Conservation (phyloP, 257 asterid species). For the Ophiorrhiza pumila region DNA sequence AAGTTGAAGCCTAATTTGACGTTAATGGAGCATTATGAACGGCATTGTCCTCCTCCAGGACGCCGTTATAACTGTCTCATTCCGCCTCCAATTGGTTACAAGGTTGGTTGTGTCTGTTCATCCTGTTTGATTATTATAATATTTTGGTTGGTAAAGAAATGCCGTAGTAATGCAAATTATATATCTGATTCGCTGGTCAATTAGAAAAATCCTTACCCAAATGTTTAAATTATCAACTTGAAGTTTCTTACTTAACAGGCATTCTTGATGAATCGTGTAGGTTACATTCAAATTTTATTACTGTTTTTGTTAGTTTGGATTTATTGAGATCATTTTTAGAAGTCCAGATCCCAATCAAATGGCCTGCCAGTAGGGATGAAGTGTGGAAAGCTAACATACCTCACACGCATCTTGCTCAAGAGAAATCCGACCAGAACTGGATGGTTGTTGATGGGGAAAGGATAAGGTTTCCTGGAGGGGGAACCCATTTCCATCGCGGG, state of each 20-base stretch:
- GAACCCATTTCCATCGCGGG: slow-evolving; percentile 90
- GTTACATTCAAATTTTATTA: slow-evolving; percentile 7
- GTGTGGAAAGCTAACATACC: slow-evolving; percentile 98
- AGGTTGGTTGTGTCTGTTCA: slow-evolving; percentile 46
- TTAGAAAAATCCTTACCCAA: neutral
- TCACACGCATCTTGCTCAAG: slow-evolving; percentile 86
- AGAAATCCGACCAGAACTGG: slow-evolving; percentile 92
- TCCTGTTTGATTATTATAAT: neutral
- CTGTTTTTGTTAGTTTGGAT: slow-evolving; percentile 43
- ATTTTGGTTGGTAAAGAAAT: neutral
- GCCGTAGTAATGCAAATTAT: no score
- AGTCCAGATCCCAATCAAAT: slow-evolving; percentile 86
- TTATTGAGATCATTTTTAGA: slow-evolving; percentile 58
- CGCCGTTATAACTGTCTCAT: slow-evolving; percentile 87
- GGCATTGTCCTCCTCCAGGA: slow-evolving; percentile 85
- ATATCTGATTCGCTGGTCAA: neutral
- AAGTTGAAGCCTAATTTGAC: slow-evolving; percentile 66
- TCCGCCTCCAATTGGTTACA: slow-evolving; percentile 88
- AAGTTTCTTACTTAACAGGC: neutral
- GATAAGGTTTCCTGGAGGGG: slow-evolving; percentile 93
- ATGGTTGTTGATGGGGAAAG: slow-evolving; percentile 91
- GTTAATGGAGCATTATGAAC: slow-evolving; percentile 95
- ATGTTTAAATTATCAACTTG: neutral
- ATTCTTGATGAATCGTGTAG: slow-evolving; percentile 3
- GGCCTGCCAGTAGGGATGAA: slow-evolving; percentile 91